Evolutionary conservation across 2,329 filamentous ascomycete species (phyloP).

Genomic region (Pseudogymnoascus sp.): DNA sequence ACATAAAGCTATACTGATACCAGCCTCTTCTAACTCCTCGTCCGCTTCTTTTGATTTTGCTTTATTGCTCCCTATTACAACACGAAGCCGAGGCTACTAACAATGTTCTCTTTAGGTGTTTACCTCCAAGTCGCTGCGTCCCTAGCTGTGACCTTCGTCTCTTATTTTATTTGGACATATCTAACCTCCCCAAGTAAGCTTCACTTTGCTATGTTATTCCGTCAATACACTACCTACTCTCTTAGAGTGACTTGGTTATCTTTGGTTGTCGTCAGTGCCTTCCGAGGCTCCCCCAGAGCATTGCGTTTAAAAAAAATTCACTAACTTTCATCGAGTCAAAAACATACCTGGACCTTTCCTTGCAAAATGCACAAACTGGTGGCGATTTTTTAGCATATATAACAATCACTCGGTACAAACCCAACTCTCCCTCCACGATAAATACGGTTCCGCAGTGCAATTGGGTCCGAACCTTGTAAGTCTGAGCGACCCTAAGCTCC

Average conservation of each 20-base stretch:
- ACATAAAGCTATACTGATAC: not conserved
- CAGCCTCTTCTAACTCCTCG: not conserved
- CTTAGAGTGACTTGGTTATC: not conserved
- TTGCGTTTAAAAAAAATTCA: not conserved
- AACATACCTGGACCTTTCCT: constrained; percentile 24
- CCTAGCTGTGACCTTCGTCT: not conserved
- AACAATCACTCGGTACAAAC: constrained; percentile 18
- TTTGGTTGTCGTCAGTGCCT: not conserved
- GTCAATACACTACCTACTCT: not conserved
- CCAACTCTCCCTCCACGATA: constrained; percentile 18
- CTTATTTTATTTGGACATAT: not conserved
- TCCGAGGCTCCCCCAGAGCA: not conserved
- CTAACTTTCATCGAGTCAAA: constrained; percentile 12
- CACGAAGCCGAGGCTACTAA: not conserved
- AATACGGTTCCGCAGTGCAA: constrained; percentile 21
- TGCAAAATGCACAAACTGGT: constrained; percentile 24
- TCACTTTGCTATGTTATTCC: not conserved
- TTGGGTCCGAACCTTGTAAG: constrained; percentile 25
- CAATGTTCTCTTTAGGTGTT: not conserved
- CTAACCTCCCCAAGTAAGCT: not conserved
- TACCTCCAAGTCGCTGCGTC: not conserved
- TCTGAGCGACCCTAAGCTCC: constrained; percentile 20
- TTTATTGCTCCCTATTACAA: not conserved
- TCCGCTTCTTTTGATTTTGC: not conserved
- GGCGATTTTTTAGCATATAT: constrained; percentile 21